phyloP scores from a whole-genome alignment of 2,329 filamentous ascomycete genomes.

The Nigrospora oryzae region DNA sequence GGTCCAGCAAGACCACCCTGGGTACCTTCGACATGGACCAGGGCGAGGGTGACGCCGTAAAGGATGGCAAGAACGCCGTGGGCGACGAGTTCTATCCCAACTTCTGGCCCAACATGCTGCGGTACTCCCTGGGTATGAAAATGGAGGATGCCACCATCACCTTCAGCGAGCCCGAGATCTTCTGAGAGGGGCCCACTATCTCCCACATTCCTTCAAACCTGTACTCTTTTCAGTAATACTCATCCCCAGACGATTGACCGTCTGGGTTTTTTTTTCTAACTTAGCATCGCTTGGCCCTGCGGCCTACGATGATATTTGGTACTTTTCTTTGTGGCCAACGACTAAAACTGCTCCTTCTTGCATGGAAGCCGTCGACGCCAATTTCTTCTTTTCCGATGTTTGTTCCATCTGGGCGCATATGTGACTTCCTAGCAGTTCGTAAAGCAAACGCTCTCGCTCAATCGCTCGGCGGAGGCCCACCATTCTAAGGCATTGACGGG shows the following conservation, averaged over 20 bases:
- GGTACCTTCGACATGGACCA: slow-evolving; percentile 4
- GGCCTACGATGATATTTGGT: no score
- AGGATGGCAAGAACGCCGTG: slow-evolving; percentile 2
- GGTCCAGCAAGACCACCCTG: background rate
- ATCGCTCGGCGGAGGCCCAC: background rate
- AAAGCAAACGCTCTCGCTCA: slow-evolving; percentile 1
- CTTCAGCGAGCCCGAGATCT: slow-evolving; percentile 2
- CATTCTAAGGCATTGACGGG: background rate
- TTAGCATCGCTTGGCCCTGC: no score
- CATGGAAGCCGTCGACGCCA: no score
- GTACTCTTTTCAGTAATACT: no score
- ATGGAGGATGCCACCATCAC: slow-evolving; percentile 2
- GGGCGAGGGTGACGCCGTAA: slow-evolving; percentile 1
- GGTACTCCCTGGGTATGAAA: background rate
- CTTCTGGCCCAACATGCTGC: slow-evolving; percentile 4
- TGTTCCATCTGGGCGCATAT: background rate
- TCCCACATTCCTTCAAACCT: no score
- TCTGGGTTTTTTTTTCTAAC: no score
- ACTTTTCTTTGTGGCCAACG: no score
- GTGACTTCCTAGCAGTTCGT: background rate
- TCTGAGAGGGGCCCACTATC: no score
- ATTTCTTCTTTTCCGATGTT: no score
- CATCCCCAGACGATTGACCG: no score
- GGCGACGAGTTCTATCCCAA: slow-evolving; percentile 5
- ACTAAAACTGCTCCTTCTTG: no score